Evolutionary conservation across 768 basidiomycete species (phyloP), one percentile per base, ranked within the genome.

Genomic region (Podaxis carcinomalis): DNA sequence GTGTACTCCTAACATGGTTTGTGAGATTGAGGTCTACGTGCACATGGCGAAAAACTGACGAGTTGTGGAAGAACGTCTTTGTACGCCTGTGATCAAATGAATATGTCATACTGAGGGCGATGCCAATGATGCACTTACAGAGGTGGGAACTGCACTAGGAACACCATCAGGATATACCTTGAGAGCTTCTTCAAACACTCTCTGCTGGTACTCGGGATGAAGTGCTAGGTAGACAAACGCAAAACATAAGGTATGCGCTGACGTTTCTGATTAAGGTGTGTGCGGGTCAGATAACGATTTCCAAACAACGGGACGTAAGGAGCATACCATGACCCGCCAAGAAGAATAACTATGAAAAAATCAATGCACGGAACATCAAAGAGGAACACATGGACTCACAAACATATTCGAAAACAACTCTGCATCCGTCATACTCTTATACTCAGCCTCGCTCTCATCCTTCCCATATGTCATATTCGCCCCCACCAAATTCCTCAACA

Each of bases 351-450:
- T 83, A 39, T 9, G 44, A 25, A 14, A 25, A 14, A 25, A 13
- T 49, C 47, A 16, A 21, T 16, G 5, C 25, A 39, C 6, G 23
- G 36, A 51, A n/a, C 16, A 2, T 2, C 25, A 35, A 19, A 19
- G 4, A 35, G 44, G 10, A 2, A 27, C 2, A 39, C 25, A 6
- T 9, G 4, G 14, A 69, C 78, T 63, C 64, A 81, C 82, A 64
- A 80, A 83, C 56, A 78, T 76, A 62, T 83, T 74, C 3, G 80
- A 82, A 5, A 82, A 63, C 11, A 83, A 58, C 57, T 83, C 81
- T 13, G 70, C 77, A 39, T 83, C 80, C 1, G 75, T 76, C 36
- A 83, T 62, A 23, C 64, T 65, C 59, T 62, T 72, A 58, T 73
- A 64, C 10, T 61, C 66, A 2, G 62, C 59, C 10, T 68, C 68